phyloP scores from a whole-genome alignment of 192 early-diverging fungal genomes.

The Linnemannia zychae region DNA sequence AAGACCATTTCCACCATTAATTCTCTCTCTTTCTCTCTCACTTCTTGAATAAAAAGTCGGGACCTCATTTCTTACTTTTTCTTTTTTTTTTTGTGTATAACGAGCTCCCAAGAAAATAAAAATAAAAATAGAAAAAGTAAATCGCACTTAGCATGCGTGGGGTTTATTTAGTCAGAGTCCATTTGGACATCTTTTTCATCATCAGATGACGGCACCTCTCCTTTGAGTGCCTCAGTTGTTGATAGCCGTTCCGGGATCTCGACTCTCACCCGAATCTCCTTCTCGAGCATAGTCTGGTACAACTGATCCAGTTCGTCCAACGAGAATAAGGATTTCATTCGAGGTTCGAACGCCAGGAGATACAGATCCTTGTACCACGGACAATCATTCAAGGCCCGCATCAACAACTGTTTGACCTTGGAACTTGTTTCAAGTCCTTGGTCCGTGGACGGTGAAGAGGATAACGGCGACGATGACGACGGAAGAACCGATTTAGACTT shows the following conservation, averaged over 20 bases:
- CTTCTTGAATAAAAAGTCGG: background rate
- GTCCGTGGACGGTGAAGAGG: background rate
- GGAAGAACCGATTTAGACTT: background rate
- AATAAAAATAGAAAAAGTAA: background rate
- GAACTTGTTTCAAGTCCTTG: conserved; percentile 7
- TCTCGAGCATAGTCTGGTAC: conserved; percentile 52
- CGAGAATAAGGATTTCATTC: conserved; percentile 33
- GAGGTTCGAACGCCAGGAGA: conserved; percentile 43
- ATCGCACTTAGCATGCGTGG: background rate
- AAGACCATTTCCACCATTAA: conserved; percentile 50
- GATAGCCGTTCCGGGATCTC: conserved; percentile 38
- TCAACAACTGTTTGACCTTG: conserved; percentile 34
- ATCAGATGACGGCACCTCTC: background rate
- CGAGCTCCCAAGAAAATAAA: background rate
- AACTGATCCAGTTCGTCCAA: conserved; percentile 43
- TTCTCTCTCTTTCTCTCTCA: background rate
- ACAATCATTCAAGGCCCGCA: conserved; percentile 43
- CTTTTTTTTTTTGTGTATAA: background rate
- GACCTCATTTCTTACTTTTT: background rate
- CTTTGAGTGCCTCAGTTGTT: background rate
- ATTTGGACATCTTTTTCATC: background rate
- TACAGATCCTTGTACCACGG: conserved; percentile 55
- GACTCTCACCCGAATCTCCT: conserved; percentile 41
- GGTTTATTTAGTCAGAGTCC: background rate
- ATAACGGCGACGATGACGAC: background rate